Evolutionary conservation across 176 grass and related monocot species (phyloP).

Genomic region (Sorghum bicolor): DNA sequence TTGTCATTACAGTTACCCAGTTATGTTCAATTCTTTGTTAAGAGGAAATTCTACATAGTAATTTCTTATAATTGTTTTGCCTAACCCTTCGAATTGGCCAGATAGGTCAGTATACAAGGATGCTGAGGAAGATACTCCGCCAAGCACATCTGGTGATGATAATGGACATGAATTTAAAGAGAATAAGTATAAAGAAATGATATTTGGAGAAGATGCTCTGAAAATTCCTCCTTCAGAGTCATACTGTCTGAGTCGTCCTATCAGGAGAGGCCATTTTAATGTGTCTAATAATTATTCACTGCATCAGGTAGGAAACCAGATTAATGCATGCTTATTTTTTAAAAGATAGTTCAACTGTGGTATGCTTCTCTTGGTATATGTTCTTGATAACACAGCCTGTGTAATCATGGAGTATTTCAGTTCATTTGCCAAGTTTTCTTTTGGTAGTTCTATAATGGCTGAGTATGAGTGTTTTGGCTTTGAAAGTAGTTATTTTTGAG

Average conservation of each 20-base stretch:
- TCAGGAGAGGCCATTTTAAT: conserved; percentile 97
- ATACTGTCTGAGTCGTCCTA: conserved; percentile 68
- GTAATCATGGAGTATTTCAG: not conserved
- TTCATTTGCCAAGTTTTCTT: conserved; percentile 1
- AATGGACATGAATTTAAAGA: conserved; percentile 41
- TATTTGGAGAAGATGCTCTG: conserved; percentile 92
- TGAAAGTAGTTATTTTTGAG: not conserved
- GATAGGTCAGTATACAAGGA: conserved; percentile 44
- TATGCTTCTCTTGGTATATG: conserved; percentile 5
- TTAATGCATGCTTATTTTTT: not conserved
- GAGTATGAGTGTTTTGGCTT: conserved; percentile 10
- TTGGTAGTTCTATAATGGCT: conserved; percentile 2
- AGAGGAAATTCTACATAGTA: not conserved
- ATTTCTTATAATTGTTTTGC: conserved; percentile 25
- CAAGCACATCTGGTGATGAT: conserved; percentile 35
- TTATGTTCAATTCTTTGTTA: not conserved
- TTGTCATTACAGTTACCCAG: not conserved
- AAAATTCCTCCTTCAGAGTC: conserved; percentile 69
- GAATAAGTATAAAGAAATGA: conserved; percentile 63
- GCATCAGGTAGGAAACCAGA: conserved; percentile 56
- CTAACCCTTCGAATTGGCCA: conserved; percentile 33
- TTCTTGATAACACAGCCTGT: not conserved
- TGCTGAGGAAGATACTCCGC: conserved; percentile 24
- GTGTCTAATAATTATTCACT: conserved; percentile 79
- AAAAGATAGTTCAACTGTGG: not conserved